phyloP scores from a whole-genome alignment of 2,329 filamentous ascomycete genomes.

The Aureobasidium musti region DNA sequence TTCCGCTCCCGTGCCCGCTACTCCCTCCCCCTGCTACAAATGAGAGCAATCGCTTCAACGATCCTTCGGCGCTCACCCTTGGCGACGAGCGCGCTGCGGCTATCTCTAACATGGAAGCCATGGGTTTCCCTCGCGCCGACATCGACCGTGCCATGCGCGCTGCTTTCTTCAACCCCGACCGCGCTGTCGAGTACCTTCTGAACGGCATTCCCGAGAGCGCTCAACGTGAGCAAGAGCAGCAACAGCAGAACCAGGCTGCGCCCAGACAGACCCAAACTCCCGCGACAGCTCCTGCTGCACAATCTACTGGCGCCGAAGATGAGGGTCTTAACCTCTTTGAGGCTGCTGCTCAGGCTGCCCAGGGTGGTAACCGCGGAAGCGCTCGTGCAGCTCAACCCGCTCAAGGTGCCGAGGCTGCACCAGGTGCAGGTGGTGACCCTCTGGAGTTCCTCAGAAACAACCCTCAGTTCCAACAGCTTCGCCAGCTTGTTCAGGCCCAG shows the following conservation, averaged over 20 bases:
- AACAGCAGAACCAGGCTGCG: conserved; percentile 21
- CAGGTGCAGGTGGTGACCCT: conserved; percentile 54
- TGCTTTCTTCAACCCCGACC: conserved; percentile 94
- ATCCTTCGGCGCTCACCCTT: conserved; percentile 81
- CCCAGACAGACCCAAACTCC: conserved; percentile 35
- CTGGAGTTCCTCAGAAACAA: conserved; percentile 94
- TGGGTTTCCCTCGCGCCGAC: conserved; percentile 88
- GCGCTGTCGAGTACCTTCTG: conserved; percentile 93
- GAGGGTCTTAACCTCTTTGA: conserved; percentile 87
- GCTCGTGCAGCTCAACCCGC: conserved; percentile 44
- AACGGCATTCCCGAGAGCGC: conserved; percentile 88
- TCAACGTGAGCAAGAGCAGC: conserved; percentile 65
- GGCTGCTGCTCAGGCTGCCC: conserved; percentile 76
- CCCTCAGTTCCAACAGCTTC: conserved; percentile 95
- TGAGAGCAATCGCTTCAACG: conserved; percentile 57
- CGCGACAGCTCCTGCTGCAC: conserved; percentile 44
- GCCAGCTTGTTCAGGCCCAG: conserved; percentile 95
- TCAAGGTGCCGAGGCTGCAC: conserved; percentile 43
- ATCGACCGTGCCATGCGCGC: conserved; percentile 95
- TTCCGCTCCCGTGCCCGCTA: conserved; percentile 53
- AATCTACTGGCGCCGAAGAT: conserved; percentile 54
- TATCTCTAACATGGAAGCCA: conserved; percentile 90
- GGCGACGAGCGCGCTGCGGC: conserved; percentile 79
- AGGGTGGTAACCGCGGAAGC: conserved; percentile 49
- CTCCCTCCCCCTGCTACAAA: conserved; percentile 53